Base-by-base conservation (phyloP, 2,329 filamentous ascomycete species). In the Lojkania enalia region DNA sequence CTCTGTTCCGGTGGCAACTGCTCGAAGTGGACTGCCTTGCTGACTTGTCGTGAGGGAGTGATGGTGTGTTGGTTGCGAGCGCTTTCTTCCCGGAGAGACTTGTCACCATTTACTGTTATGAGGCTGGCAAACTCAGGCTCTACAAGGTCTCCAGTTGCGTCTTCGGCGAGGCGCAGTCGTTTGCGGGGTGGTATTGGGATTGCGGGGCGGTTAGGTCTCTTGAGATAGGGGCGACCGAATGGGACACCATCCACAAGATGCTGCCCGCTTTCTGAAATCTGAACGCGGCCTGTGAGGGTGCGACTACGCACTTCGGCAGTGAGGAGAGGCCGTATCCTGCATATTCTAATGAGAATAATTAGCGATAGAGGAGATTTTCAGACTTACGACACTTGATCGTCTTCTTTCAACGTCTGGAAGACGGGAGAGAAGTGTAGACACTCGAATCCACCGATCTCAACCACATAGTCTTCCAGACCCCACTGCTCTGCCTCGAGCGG, bases 381-480 rank as follows among this genome's bases (percentile, higher is more conserved):
- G 14, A 77, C 85, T 59, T 74, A 90, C 87, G 87, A 76, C 44
- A 96, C 81, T 67, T 91, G 83, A 60, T 96, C 91, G 42, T 94
- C 90, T 39, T 92, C 85, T 55, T 88, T 86, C 46, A 96, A 74
- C 7, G 94, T 75, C 33, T 79, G 78, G 12, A 77, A 75, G 4
- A 95, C 79, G 15, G 80, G 77, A 64, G 89, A 86, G 60, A 89
- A 97, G 71, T 96, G 92, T 44, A 96, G 72, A 58, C 89, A 94
- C 71, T 97, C 92, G 55, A 88, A 96, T 35, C 81, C 83, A 14
- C 71, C 74, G 3, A 96, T 77, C 69, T 95, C 88, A 20, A 96
- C 88, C 6, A 81, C 81, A 68, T 97, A 97, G 65, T 96, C 89
- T 61, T 96, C 91, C 3, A 96, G 72, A 0, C 89, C 90, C 89